Evolutionary conservation across 345 rosid species (phyloP), one percentile per base, ranked within the genome.

Genomic region (Citrus cavaleriei): DNA sequence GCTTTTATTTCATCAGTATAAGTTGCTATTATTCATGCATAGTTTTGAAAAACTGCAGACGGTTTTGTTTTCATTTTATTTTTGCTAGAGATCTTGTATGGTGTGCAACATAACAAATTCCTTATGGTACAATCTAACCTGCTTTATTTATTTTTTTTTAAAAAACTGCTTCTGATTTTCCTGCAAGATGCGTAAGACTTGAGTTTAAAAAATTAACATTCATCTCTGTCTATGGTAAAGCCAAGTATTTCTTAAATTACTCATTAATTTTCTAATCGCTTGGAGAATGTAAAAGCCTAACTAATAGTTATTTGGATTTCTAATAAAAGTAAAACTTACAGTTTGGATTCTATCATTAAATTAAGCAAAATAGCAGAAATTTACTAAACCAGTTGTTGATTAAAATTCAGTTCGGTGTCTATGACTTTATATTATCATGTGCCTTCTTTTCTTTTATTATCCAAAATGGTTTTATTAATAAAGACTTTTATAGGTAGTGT

Each of bases 1-100:
- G 77, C 73, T 80, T 70, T 71, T 72, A 68, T 73, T 58, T 32
- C 40, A 27, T 74, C 70, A 24, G 22, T 72, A 16, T 32, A 9
- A 42, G 14, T 51, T 71, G 22, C 57, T 40, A 51, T 61, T 46
- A 18, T 64, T 32, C 35, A 65, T 32, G 72, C 63, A 64, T 54
- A 14, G 51, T 49, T 65, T 54, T 40, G 18, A 37, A 42, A 75
- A 62, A 10, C 30, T 46, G 3, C 42, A 27, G 22, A 22, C 21
- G 2, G 46, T 46, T 75, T 74, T 27, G 13, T 65, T 19, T 35
- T 28, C 8, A 5, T 58, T 62, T 25, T 40, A 1, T 21, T 74
- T 74, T 62, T 49, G 6, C 1, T 21, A 61, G 21, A 42, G 2
- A 21, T 49, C n/a, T 46, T 19, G 7, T 46, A 67, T 18, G n/a